Base-by-base conservation (phyloP, 2,329 filamentous ascomycete genomes). In the Alternaria arborescens region DNA sequence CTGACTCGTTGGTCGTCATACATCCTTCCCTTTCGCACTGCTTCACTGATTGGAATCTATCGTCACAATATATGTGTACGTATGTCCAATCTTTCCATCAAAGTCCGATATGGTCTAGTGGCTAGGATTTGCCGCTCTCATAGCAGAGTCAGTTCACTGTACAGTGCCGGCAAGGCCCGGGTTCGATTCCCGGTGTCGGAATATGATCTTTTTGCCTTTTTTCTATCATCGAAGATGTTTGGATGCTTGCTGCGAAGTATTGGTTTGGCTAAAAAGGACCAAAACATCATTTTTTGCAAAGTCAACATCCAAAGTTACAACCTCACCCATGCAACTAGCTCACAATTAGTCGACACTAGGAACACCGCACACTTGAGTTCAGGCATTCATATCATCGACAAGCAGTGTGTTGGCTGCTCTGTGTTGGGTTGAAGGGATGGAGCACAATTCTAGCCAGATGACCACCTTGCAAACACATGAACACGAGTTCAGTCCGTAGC, bases 121-220 rank as follows among this genome's bases (percentile, higher is more conserved):
- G 72, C 72, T 75, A 75, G 72, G 72, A 75, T 75, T 73, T 73
- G 71, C 66, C 72, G 72, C 72, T 75, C 72, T 75, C 71, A 75
- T 64, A 18, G 48, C 55, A 68, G 67, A 68, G 65, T 65, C 36
- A 64, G 44, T 41, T 61, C 63, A 61, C 70, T 70, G 12, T 41
- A 44, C 36, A 60, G 71, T 67, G 71, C 72, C 72, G 72, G 68
- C 72, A 74, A 74, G 72, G 72, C 72, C 72, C 71, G 72, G 71
- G 72, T 74, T 72, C 72, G 66, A 74, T 75, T 75, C 72, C 71
- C 71, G 68, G 72, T 71, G 69, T 72, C 71, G 71, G 71, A 74
- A 74, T n/a, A 50, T 0, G n/a, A 52, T 63, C 54, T 64, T 65
- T 66, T 50, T 43, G 30, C 38, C 8, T 5, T 36, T 36, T 16